Evolutionary conservation across 306 rosid species (phyloP).

Genomic region (Medicago lupulina): DNA sequence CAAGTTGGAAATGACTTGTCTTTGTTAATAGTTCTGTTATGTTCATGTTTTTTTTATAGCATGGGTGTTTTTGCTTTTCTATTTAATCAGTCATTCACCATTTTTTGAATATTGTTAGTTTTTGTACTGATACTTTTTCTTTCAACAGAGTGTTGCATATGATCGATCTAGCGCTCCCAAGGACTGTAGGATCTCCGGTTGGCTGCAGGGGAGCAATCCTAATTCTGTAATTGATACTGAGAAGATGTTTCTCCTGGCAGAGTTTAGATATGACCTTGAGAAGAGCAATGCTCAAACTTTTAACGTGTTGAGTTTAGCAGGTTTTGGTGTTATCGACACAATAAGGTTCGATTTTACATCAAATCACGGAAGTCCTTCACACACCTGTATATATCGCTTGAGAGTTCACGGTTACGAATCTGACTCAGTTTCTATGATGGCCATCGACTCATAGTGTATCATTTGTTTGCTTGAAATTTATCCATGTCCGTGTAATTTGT

Average conservation of each 20-base stretch:
- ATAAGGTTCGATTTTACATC: constrained; percentile 85
- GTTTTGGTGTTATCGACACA: constrained; percentile 59
- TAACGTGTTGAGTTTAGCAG: constrained; percentile 54
- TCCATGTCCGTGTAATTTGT: constrained; percentile 40
- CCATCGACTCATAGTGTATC: constrained; percentile 52
- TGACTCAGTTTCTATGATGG: constrained; percentile 63
- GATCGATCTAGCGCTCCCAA: constrained; percentile 92
- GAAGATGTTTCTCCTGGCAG: constrained; percentile 61
- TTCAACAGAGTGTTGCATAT: constrained; percentile 82
- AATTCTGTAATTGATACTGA: constrained; percentile 48
- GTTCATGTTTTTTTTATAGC: not conserved
- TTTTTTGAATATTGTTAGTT: not conserved
- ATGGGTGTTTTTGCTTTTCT: not conserved
- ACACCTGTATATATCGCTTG: constrained; percentile 93
- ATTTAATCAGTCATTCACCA: not conserved
- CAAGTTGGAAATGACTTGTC: constrained; percentile 14
- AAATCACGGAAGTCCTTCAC: constrained; percentile 87
- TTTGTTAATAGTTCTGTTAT: not conserved
- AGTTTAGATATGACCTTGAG: constrained; percentile 82
- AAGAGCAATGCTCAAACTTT: constrained; percentile 96
- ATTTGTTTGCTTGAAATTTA: constrained; percentile 30
- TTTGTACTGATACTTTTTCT: constrained; percentile 26
- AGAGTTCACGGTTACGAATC: constrained; percentile 90
- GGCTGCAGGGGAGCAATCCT: constrained; percentile 63
- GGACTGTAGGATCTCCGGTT: constrained; percentile 88